These are phyloP conservation scores for Rhizopogon vesiculosus DNA, from an alignment of 768 basidiomycete species.

Conservation along the genomic window DNA sequence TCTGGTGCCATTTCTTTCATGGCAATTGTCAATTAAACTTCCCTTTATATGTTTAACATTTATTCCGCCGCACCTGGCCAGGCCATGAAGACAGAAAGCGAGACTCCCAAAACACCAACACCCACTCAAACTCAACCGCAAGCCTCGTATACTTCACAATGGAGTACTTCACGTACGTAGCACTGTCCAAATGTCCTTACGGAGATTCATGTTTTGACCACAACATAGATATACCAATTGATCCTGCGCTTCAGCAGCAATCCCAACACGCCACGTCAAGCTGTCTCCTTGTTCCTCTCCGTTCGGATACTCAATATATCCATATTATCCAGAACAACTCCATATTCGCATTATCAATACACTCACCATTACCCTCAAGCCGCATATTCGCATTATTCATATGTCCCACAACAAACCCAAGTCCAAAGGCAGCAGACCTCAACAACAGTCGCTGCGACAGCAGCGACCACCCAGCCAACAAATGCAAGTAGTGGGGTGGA, in stretches of 20 bases:
- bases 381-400: slow-evolving; percentile 40
- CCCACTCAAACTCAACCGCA: slow-evolving; percentile 24
- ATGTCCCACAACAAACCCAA: slow-evolving; percentile 25
- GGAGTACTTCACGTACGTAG: slow-evolving; percentile 33
- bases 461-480: slow-evolving; percentile 18
- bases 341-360: slow-evolving; percentile 46
- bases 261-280: slow-evolving; percentile 41
- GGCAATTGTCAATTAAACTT: neutral
- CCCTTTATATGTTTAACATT: neutral
- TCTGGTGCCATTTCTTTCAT: neutral
- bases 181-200: neutral
- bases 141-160: slow-evolving; percentile 32
- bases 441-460: slow-evolving; percentile 10
- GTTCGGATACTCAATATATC: slow-evolving; percentile 4
- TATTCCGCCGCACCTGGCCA: neutral
- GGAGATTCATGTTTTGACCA: slow-evolving; percentile 1
- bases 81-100: slow-evolving; percentile 41
- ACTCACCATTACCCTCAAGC: slow-evolving; percentile 34
- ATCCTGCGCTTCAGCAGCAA: slow-evolving; percentile 65
- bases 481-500: slow-evolving; percentile 39
- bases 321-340: slow-evolving; percentile 32
- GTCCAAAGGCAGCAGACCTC: slow-evolving; percentile 23
- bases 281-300: neutral
- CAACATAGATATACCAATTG: slow-evolving; percentile 54
- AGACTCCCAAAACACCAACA: slow-evolving; percentile 28